phyloP scores from a whole-genome alignment of 2,329 filamentous ascomycete genomes.

The Plenodomus biglobosus region DNA sequence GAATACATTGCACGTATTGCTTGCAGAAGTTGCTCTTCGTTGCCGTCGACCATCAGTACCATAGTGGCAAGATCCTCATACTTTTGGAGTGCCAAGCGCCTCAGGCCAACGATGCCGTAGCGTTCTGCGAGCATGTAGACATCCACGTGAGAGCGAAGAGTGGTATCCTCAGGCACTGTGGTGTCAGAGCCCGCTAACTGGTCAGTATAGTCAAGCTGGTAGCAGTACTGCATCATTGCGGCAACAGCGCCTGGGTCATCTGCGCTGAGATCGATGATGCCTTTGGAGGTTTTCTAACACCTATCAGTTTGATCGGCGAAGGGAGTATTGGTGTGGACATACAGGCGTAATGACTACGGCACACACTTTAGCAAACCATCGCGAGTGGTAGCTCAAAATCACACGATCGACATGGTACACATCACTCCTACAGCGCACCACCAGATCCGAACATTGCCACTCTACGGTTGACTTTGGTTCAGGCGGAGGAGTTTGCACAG shows the following conservation, averaged over 20 bases:
- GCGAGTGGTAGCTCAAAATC: constrained; percentile 35
- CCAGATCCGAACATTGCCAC: constrained; percentile 29
- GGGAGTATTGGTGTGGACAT: background rate
- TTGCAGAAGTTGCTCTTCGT: constrained; percentile 29
- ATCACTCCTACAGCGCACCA: constrained; percentile 30
- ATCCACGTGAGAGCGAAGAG: constrained; percentile 31
- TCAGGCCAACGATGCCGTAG: constrained; percentile 30
- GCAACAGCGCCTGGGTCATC: constrained; percentile 36
- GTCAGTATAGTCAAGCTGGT: constrained; percentile 35
- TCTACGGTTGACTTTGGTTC: constrained; percentile 7
- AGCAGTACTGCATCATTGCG: constrained; percentile 40
- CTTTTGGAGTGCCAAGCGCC: constrained; percentile 28
- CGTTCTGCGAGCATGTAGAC: constrained; percentile 34
- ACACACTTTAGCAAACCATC: constrained; percentile 35
- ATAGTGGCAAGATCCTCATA: constrained; percentile 27
- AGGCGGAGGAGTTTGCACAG: background rate
- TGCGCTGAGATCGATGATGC: constrained; percentile 33
- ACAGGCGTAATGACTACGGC: constrained; percentile 28
- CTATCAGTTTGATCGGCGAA: constrained; percentile 9
- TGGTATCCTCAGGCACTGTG: constrained; percentile 22
- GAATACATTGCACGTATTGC: constrained; percentile 32
- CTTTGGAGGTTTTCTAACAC: constrained; percentile 23
- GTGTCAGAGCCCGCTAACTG: constrained; percentile 19
- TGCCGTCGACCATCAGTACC: constrained; percentile 23
- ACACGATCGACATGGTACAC: constrained; percentile 36